Conservation (phyloP, 2,329 filamentous ascomycete genomes). For the Diaporthe vaccinii region DNA sequence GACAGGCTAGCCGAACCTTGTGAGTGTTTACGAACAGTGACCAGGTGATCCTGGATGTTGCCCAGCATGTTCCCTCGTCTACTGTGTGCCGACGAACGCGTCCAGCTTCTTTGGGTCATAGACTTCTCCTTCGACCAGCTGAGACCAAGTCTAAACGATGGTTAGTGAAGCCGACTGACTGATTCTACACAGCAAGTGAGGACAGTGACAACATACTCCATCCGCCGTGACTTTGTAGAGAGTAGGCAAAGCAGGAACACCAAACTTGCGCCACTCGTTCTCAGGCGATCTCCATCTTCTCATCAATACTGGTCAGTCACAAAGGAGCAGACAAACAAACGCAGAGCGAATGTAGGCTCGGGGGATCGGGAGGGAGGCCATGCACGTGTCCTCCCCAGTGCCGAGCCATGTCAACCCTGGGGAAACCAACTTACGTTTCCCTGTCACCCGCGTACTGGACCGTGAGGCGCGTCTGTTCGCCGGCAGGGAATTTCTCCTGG, state of each 20-base stretch:
- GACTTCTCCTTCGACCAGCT: slow-evolving; percentile 45
- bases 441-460: slow-evolving; percentile 45
- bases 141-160: slow-evolving; percentile 42
- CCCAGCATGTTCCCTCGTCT: neutral
- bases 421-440: slow-evolving; percentile 43
- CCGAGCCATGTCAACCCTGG: neutral
- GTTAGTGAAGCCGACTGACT: slow-evolving; percentile 13
- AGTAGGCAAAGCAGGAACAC: slow-evolving; percentile 45
- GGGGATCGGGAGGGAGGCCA: neutral
- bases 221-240: slow-evolving; percentile 45
- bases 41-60: neutral
- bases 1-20: neutral
- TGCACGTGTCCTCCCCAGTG: neutral
- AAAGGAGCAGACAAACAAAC: no score
- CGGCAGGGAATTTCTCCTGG: slow-evolving; percentile 43
- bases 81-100: slow-evolving; percentile 40
- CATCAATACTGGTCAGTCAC: slow-evolving; percentile 14
- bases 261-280: slow-evolving; percentile 46
- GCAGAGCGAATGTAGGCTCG: neutral
- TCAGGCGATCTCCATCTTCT: slow-evolving; percentile 44
- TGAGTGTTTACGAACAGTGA: neutral
- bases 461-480: slow-evolving; percentile 33
- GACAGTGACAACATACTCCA: slow-evolving; percentile 41
- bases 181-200: neutral
- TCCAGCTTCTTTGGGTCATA: slow-evolving; percentile 46